Conservation (phyloP, 805 yeast genomes). For the Candida coleopterorum region DNA sequence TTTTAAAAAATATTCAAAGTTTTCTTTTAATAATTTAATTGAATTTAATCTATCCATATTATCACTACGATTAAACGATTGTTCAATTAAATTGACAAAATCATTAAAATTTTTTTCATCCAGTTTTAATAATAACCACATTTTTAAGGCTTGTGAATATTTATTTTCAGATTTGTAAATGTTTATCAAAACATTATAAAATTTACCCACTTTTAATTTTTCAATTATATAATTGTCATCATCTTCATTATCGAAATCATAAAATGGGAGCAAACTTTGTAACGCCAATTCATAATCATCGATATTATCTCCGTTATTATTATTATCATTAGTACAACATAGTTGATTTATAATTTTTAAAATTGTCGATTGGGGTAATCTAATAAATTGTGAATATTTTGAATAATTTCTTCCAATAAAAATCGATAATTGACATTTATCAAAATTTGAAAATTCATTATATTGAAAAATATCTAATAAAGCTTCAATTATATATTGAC, state of each 20-base stretch:
- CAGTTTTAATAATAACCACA: conserved; percentile 22
- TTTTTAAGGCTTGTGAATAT: conserved; percentile 48
- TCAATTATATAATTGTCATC: conserved; percentile 46
- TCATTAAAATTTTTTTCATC: conserved; percentile 1
- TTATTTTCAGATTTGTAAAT: conserved; percentile 52
- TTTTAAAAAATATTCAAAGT: conserved; percentile 20
- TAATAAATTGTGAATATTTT: conserved; percentile 78
- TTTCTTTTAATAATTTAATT: conserved; percentile 16
- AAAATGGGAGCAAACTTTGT: conserved; percentile 63
- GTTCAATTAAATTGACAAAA: conserved; percentile 21
- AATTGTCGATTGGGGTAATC: conserved; percentile 54
- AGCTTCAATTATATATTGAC: conserved; percentile 78
- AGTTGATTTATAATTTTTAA: conserved; percentile 43
- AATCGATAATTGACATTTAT: conserved; percentile 44
- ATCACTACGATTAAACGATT: conserved; percentile 14
- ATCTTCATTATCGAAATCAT: conserved; percentile 15
- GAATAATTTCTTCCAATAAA: conserved; percentile 80
- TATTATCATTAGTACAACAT: conserved; percentile 23
- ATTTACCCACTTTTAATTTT: conserved; percentile 50
- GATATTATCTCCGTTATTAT: conserved; percentile 38
- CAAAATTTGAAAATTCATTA: conserved; percentile 20
- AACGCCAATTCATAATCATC: conserved; percentile 71
- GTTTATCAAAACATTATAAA: conserved; percentile 53
- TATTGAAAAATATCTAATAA: conserved; percentile 54
- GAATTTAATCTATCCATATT: conserved; percentile 22